These are phyloP conservation scores for Laetiporus sulphureus DNA, from an alignment of 1,284 basidiomycete species.

Conservation along the genomic window DNA sequence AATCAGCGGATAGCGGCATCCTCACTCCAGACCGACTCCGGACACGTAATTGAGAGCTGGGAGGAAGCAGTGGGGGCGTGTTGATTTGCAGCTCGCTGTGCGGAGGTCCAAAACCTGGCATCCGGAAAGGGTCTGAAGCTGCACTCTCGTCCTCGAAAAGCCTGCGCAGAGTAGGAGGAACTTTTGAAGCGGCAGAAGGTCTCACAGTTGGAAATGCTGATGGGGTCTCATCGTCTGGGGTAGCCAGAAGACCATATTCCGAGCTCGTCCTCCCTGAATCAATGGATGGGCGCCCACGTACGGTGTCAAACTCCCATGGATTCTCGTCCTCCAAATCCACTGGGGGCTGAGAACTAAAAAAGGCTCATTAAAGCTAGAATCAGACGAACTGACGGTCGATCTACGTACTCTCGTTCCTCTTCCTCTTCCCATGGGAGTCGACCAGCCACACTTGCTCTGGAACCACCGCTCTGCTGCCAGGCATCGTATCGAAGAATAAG, in stretches of 20 bases:
- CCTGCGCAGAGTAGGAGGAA: conserved; percentile 66
- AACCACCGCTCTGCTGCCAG: conserved; percentile 78
- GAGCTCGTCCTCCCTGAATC: conserved; percentile 12
- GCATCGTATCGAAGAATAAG: conserved; percentile 70
- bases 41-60: conserved; percentile 22
- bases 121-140: conserved; percentile 37
- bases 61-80: conserved; percentile 17
- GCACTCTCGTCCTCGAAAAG: conserved; percentile 55
- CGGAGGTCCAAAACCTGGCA: conserved; percentile 26
- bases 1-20: conserved; percentile 12
- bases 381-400: neutral
- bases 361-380: too few relatives aligned
- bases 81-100: conserved; percentile 20
- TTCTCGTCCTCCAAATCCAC: conserved; percentile 36
- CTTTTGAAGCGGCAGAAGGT: conserved; percentile 34
- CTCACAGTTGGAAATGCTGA: conserved; percentile 41
- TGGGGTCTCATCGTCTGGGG: conserved; percentile 17
- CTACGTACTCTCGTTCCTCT: conserved; percentile 44
- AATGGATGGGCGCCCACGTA: conserved; percentile 37
- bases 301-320: conserved; percentile 74
- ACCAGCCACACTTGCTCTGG: conserved; percentile 73
- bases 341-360: conserved; percentile 11
- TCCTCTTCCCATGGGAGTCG: conserved; percentile 68
- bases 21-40: conserved; percentile 19
- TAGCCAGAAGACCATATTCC: conserved; percentile 12